Conservation (phyloP, 2,329 filamentous ascomycete genomes). For the Xylaria arbuscula region DNA sequence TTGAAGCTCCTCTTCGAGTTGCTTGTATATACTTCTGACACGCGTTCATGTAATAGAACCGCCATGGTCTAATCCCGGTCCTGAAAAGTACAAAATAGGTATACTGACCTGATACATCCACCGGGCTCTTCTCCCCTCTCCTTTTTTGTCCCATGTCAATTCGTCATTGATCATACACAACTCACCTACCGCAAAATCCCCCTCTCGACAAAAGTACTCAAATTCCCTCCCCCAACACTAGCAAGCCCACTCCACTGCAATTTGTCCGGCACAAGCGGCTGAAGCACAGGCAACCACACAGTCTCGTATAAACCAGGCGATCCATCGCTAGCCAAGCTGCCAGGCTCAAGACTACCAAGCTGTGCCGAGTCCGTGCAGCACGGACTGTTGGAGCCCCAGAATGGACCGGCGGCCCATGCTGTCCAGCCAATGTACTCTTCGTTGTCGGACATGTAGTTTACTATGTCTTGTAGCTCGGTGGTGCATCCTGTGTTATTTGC, state of each 20-base stretch:
- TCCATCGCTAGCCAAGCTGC: slow-evolving; percentile 57
- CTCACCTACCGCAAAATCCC: neutral
- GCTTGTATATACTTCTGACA: neutral
- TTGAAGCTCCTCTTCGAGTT: slow-evolving; percentile 49
- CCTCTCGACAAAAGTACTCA: slow-evolving; percentile 30
- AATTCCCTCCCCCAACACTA: slow-evolving; percentile 44
- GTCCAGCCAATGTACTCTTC: slow-evolving; percentile 63
- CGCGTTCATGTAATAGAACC: neutral
- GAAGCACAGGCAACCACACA: slow-evolving; percentile 58
- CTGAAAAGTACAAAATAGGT: neutral
- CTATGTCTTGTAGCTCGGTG: slow-evolving; percentile 55
- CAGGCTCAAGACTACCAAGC: slow-evolving; percentile 60
- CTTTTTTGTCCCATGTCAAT: neutral
- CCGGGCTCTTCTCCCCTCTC: neutral
- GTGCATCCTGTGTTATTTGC: slow-evolving; percentile 57
- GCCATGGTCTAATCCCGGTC: neutral
- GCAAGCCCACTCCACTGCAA: slow-evolving; percentile 54
- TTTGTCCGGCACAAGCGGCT: slow-evolving; percentile 56
- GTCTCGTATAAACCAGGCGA: slow-evolving; percentile 58
- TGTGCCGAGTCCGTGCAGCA: slow-evolving; percentile 56
- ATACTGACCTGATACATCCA: neutral
- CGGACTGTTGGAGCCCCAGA: slow-evolving; percentile 59
- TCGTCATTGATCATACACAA: neutral
- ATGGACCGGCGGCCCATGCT: slow-evolving; percentile 61
- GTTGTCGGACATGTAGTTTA: slow-evolving; percentile 61